Evolutionary conservation across 2,329 filamentous ascomycete genomes (phyloP).

Genomic region (Hypomyces perniciosus): DNA sequence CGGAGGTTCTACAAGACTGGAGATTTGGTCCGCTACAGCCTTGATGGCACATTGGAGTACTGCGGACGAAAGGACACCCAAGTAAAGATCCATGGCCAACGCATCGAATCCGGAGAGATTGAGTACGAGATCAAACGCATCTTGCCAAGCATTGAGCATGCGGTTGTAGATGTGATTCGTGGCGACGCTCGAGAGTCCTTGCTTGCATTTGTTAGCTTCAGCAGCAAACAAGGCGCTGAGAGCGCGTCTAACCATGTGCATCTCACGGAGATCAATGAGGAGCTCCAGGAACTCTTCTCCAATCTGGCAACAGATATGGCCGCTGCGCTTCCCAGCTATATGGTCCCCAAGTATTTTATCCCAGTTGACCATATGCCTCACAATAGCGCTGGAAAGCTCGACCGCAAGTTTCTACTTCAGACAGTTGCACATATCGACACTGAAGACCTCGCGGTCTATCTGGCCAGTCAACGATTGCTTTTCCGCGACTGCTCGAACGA

Average conservation of each 20-base stretch:
- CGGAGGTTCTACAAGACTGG: constrained; percentile 12
- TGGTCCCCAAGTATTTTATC: constrained; percentile 7
- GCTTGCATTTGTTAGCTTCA: constrained; percentile 3
- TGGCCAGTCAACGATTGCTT: background rate
- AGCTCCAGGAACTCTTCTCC: background rate
- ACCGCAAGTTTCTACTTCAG: constrained; percentile 2
- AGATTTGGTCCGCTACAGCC: constrained; percentile 7
- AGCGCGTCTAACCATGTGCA: background rate
- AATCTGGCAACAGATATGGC: background rate
- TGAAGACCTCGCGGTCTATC: background rate
- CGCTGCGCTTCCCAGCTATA: background rate
- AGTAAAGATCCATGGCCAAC: constrained; percentile 10
- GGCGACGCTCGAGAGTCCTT: background rate
- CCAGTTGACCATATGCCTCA: constrained; percentile 6
- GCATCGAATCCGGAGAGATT: constrained; percentile 8
- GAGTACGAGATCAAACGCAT: constrained; percentile 3
- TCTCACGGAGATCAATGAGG: background rate
- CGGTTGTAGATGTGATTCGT: background rate
- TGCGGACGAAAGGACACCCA: constrained; percentile 8
- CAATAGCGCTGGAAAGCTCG: constrained; percentile 7
- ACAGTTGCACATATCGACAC: background rate
- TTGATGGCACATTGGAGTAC: constrained; percentile 2
- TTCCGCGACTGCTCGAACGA: constrained; percentile 9
- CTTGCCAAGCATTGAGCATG: background rate
- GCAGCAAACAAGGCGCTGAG: background rate